Conservation (phyloP, 768 basidiomycete species). For the Naganishia friedmannii region DNA sequence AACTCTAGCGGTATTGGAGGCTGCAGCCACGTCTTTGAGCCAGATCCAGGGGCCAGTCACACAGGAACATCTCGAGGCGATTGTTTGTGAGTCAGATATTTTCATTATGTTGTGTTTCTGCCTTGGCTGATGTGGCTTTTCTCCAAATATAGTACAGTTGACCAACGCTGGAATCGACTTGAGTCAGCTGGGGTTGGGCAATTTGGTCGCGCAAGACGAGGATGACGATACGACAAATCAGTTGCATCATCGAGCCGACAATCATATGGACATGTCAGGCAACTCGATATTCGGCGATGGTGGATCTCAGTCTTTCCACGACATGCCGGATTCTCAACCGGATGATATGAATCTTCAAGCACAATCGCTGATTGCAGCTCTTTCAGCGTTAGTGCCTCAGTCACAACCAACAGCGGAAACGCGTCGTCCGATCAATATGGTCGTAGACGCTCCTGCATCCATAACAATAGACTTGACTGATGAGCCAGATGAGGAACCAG, state of each 20-base stretch:
- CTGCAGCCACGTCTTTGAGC: slow-evolving; percentile 10
- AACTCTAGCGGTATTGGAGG: slow-evolving; percentile 21
- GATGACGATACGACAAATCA: slow-evolving; percentile 9
- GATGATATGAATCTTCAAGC: slow-evolving; percentile 25
- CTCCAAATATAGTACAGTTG: background rate
- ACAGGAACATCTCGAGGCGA: slow-evolving; percentile 19
- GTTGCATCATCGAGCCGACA: background rate
- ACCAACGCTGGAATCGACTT: slow-evolving; percentile 20
- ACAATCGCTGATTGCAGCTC: slow-evolving; percentile 15
- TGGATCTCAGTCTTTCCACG: background rate
- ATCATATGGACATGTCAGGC: background rate
- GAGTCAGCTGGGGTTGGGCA: slow-evolving; percentile 6
- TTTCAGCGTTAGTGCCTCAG: slow-evolving; percentile 10
- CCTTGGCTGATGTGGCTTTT: background rate
- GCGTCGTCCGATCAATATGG: background rate
- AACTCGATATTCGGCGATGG: background rate
- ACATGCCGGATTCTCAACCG: background rate
- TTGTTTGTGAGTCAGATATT: slow-evolving; percentile 11
- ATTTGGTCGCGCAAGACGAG: slow-evolving; percentile 14
- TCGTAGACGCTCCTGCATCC: background rate
- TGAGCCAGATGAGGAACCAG: slow-evolving; percentile 5
- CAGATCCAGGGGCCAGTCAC: slow-evolving; percentile 17
- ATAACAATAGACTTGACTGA: slow-evolving; percentile 18
- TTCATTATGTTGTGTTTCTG: background rate
- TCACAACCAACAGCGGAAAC: slow-evolving; percentile 1